These are phyloP conservation scores for Eucalyptus pauciflora DNA, from an alignment of 345 rosid species.

Conservation along the genomic window DNA sequence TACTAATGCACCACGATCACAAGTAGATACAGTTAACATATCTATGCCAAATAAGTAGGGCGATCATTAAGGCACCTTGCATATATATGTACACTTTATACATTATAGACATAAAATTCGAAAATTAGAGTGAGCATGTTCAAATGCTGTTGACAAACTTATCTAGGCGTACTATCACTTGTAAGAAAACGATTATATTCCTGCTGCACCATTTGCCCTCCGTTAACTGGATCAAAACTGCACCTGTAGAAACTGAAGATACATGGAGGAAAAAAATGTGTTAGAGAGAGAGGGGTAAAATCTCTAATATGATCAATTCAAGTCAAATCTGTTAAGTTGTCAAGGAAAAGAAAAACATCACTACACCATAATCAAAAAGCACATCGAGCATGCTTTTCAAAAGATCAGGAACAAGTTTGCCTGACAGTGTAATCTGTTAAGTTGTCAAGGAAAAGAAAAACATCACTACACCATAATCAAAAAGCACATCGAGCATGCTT, in stretches of 20 bases:
- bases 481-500: neutral
- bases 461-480: neutral
- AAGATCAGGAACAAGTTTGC: too few species aligned
- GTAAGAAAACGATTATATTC: conserved; percentile 47
- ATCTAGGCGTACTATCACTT: conserved; percentile 15
- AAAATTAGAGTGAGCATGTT: neutral
- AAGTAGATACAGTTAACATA: neutral
- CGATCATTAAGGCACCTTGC: neutral
- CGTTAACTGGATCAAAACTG: conserved; percentile 48
- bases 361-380: too few species aligned
- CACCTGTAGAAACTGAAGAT: conserved; percentile 51
- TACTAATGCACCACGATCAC: neutral
- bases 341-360: neutral
- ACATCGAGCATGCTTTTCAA: too few species aligned
- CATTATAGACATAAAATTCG: neutral
- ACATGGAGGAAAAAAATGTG: neutral
- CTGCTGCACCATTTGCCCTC: conserved; percentile 55
- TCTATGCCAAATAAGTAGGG: neutral
- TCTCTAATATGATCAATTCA: neutral
- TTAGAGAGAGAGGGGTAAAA: neutral
- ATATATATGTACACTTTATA: neutral
- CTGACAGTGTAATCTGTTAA: neutral
- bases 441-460: neutral
- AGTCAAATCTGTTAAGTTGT: neutral
- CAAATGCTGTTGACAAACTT: neutral